These are phyloP conservation scores for Eucalyptus brandiana DNA, from an alignment of 345 rosid genomes.

Conservation along the genomic window DNA sequence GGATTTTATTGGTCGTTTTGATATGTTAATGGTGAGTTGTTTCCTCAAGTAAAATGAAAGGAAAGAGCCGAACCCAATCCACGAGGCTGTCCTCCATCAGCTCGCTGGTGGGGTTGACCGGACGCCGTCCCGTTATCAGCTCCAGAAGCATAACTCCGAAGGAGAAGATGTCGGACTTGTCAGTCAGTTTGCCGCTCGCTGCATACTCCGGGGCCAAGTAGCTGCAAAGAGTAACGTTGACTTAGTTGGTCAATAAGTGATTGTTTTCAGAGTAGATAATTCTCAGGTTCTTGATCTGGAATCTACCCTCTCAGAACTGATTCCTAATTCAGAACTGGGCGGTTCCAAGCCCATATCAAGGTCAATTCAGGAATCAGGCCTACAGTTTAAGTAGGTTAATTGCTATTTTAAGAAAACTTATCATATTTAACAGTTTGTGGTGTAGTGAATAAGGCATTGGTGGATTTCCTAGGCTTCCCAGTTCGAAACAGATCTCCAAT, in stretches of 20 bases:
- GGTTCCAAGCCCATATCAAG: not conserved
- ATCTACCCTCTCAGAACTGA: not conserved
- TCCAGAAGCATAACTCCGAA: slow-evolving; percentile 89
- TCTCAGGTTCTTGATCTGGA: not conserved
- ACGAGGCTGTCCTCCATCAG: slow-evolving; percentile 79
- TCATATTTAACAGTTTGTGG: not conserved
- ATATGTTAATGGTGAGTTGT: not conserved
- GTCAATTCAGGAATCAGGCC: not conserved
- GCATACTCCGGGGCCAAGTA: slow-evolving; percentile 97
- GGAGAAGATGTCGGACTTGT: slow-evolving; percentile 89
- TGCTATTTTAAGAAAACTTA: not conserved
- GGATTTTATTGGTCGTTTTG: not conserved
- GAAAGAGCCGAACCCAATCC: slow-evolving; percentile 54
- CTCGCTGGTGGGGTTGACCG: slow-evolving; percentile 33
- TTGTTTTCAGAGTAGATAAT: not conserved
- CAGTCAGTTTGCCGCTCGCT: slow-evolving; percentile 77
- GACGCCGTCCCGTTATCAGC: slow-evolving; percentile 70
- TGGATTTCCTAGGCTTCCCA: not conserved
- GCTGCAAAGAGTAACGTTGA: slow-evolving; percentile 8
- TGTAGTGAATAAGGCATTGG: not conserved
- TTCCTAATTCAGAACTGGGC: not conserved
- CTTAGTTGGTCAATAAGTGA: not conserved
- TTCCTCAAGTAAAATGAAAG: not conserved
- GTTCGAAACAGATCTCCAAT: not conserved
- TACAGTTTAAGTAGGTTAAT: not conserved